phyloP scores from a whole-genome alignment of 169 alveolate species.

The Eimeria falciformis region DNA sequence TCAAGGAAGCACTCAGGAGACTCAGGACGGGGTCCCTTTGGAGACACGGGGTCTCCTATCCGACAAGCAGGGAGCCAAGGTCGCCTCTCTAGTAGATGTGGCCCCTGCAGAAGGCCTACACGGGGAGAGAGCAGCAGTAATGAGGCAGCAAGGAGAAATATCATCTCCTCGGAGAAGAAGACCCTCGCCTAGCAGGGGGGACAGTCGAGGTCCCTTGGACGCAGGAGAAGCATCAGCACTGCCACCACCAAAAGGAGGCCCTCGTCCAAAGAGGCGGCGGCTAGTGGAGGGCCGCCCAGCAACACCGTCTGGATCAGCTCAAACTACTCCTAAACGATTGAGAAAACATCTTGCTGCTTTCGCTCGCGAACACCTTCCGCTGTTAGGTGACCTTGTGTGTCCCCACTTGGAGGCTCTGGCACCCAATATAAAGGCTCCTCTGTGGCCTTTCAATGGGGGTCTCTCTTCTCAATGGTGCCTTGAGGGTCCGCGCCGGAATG shows the following conservation, averaged over 20 bases:
- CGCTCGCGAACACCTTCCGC: constrained; percentile 66
- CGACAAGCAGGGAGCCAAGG: neutral
- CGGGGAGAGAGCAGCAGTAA: neutral
- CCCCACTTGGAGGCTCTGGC: constrained; percentile 57
- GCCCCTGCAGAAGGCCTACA: neutral
- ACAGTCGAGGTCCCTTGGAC: neutral
- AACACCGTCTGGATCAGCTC: neutral
- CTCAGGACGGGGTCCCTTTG: neutral
- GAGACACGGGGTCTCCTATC: neutral
- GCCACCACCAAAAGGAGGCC: constrained; percentile 19
- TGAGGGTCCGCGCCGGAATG: neutral
- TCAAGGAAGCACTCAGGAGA: neutral
- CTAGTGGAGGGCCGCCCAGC: constrained; percentile 24
- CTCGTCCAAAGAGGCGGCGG: constrained; percentile 77
- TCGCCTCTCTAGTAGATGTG: neutral
- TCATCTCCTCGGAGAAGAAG: constrained; percentile 41
- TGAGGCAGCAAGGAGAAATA: neutral
- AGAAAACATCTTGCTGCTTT: constrained; percentile 62
- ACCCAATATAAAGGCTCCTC: neutral
- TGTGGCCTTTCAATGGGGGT: neutral
- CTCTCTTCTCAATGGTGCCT: neutral
- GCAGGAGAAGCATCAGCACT: constrained; percentile 9
- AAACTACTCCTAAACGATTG: neutral
- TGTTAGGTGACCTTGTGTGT: constrained; percentile 58
- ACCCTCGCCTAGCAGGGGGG: constrained; percentile 33